Evolutionary conservation across 2,329 filamentous ascomycete species (phyloP).

Genomic region (Monilinia polystroma): DNA sequence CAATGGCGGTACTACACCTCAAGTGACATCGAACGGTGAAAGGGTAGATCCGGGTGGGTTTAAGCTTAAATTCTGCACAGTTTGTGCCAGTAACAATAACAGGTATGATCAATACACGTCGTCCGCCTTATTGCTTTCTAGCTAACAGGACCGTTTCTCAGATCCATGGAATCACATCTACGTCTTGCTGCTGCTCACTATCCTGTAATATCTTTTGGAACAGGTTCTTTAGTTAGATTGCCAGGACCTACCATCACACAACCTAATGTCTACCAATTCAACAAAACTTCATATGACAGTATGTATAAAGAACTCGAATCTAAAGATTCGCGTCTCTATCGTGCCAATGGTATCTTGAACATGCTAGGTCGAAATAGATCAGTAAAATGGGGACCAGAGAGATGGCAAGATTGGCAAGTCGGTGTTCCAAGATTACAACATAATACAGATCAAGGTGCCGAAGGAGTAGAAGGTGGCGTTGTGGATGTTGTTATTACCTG

Average conservation of each 20-base stretch:
- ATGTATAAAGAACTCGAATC: slow-evolving; percentile 89
- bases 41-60: slow-evolving; percentile 50
- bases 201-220: slow-evolving; percentile 97
- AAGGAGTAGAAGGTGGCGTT: slow-evolving; percentile 81
- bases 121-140: background rate
- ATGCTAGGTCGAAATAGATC: slow-evolving; percentile 92
- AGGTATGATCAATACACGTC: slow-evolving; percentile 54
- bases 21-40: slow-evolving; percentile 30
- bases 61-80: slow-evolving; percentile 95
- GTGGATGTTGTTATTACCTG: slow-evolving; percentile 96
- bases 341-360: slow-evolving; percentile 86
- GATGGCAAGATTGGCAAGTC: slow-evolving; percentile 96
- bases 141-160: slow-evolving; percentile 41
- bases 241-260: slow-evolving; percentile 88
- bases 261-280: slow-evolving; percentile 98
- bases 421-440: slow-evolving; percentile 80
- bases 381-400: slow-evolving; percentile 93
- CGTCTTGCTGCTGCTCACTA: slow-evolving; percentile 82
- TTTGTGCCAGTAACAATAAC: slow-evolving; percentile 99
- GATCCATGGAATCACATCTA: slow-evolving; percentile 98
- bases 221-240: slow-evolving; percentile 87
- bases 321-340: slow-evolving; percentile 86
- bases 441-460: slow-evolving; percentile 70
- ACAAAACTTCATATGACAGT: slow-evolving; percentile 89
- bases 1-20: slow-evolving; percentile 27